A percentile compares a stretch with the other conserved stretches of the same genome.
Conservation (phyloP, 2,329 filamentous ascomycete species). For the Pyrenochaeta sp. region DNA sequence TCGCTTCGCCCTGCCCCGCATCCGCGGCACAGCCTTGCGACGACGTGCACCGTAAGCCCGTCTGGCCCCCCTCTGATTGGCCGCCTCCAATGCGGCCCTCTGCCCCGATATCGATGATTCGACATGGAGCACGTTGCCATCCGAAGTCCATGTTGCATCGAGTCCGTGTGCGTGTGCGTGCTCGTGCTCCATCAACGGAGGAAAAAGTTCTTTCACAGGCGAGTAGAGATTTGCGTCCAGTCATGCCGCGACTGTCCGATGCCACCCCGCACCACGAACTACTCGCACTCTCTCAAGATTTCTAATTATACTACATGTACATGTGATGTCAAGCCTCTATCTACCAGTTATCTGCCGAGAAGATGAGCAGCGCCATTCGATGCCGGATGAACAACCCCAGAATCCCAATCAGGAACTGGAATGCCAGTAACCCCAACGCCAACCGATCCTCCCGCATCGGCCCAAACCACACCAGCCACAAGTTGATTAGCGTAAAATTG, state of each 20-base stretch:
- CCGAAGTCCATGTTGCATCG: slow-evolving; percentile 1
- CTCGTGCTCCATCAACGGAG: too few species aligned
- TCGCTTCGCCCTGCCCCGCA: slow-evolving; percentile 22
- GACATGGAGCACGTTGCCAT: slow-evolving; percentile 1
- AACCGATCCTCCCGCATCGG: slow-evolving; percentile 87
- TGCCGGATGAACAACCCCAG: slow-evolving; percentile 86
- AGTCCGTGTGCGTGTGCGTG: too few species aligned
- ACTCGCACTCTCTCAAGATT: too few species aligned
- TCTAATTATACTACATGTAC: slow-evolving; percentile 4
- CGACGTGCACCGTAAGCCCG: slow-evolving; percentile 16
- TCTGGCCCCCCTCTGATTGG: slow-evolving; percentile 25
- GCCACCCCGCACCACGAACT: slow-evolving; percentile 6
- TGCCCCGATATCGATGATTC: slow-evolving; percentile 1
- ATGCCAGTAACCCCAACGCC: slow-evolving; percentile 77
- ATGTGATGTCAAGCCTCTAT: too few species aligned
- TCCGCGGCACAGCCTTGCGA: slow-evolving; percentile 13
- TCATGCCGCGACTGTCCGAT: background rate
- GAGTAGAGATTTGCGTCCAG: background rate
- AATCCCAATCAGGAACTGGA: slow-evolving; percentile 80
- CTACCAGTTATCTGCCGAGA: slow-evolving; percentile 80
- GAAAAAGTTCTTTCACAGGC: too few species aligned
- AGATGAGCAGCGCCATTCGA: slow-evolving; percentile 83
- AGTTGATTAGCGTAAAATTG: slow-evolving; percentile 92
- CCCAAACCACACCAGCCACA: slow-evolving; percentile 96
- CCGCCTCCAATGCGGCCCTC: slow-evolving; percentile 4